Evolutionary conservation across 202 grass and related monocot species (phyloP).

Genomic region (Digitaria exilis): DNA sequence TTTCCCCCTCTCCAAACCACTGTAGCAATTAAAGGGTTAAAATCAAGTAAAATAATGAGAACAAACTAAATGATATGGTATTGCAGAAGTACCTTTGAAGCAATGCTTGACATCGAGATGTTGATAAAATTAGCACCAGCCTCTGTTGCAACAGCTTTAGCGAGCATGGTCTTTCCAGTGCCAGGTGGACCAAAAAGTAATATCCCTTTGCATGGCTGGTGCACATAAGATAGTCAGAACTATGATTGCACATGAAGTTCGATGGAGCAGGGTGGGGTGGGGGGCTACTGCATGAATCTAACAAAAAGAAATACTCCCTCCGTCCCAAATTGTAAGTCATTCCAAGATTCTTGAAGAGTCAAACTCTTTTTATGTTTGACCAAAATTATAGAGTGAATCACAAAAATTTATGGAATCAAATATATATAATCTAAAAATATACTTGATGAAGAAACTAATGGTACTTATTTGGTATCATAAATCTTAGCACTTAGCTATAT

Average conservation of each 20-base stretch:
- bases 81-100: slow-evolving; percentile 72
- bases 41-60: slow-evolving; percentile 45
- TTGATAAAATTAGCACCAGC: slow-evolving; percentile 97
- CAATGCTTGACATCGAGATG: slow-evolving; percentile 98
- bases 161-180: slow-evolving; percentile 95
- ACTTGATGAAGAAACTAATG: too few relatives aligned
- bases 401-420: too few relatives aligned
- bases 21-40: slow-evolving; percentile 54
- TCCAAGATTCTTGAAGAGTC: too few relatives aligned
- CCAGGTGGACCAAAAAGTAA: slow-evolving; percentile 95
- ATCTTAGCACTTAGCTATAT: too few relatives aligned
- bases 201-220: slow-evolving; percentile 95
- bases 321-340: too few relatives aligned
- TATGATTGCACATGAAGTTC: not conserved
- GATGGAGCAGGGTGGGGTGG: too few relatives aligned
- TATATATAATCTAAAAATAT: too few relatives aligned
- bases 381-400: too few relatives aligned
- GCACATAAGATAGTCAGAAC: slow-evolving; percentile 24
- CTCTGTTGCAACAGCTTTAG: slow-evolving; percentile 96
- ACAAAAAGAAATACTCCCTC: not conserved
- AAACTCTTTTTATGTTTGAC: too few relatives aligned
- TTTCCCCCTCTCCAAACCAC: slow-evolving; percentile 99
- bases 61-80: slow-evolving; percentile 30
- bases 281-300: too few relatives aligned
- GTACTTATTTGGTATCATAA: too few relatives aligned